Conservation (phyloP, 805 yeast genomes). For the Starmerella scarabaei region DNA sequence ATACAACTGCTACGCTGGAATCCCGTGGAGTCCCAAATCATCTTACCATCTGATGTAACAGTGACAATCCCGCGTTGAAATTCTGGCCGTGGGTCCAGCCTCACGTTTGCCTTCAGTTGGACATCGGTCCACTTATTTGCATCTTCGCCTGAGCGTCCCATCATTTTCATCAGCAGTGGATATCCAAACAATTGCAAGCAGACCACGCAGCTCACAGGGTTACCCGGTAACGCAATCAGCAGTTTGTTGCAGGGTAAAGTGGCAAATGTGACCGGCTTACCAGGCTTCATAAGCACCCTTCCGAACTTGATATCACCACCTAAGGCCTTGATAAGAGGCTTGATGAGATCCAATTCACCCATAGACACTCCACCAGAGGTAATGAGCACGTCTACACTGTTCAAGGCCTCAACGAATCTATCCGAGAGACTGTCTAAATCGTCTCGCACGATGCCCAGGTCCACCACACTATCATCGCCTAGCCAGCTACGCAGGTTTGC, state of each 20-base stretch:
- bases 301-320: slow-evolving; percentile 41
- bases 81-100: slow-evolving; percentile 40
- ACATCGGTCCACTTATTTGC: slow-evolving; percentile 30
- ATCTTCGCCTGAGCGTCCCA: slow-evolving; percentile 26
- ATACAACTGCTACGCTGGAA: slow-evolving; percentile 40
- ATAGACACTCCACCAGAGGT: slow-evolving; percentile 49
- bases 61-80: slow-evolving; percentile 35
- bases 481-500: slow-evolving; percentile 26
- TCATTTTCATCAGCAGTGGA: slow-evolving; percentile 32
- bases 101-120: slow-evolving; percentile 25
- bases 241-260: slow-evolving; percentile 28
- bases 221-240: slow-evolving; percentile 43
- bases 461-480: slow-evolving; percentile 31
- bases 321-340: slow-evolving; percentile 37
- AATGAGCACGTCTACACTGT: slow-evolving; percentile 32
- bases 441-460: slow-evolving; percentile 41
- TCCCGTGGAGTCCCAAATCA: slow-evolving; percentile 36
- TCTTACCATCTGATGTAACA: slow-evolving; percentile 22
- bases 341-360: slow-evolving; percentile 43
- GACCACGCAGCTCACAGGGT: slow-evolving; percentile 43
- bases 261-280: slow-evolving; percentile 47
- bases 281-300: slow-evolving; percentile 47
- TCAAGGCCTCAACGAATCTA: slow-evolving; percentile 24
- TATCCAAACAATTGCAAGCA: slow-evolving; percentile 36
- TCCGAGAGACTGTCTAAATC: slow-evolving; percentile 23